These are phyloP conservation scores for Aspergillus alliaceus DNA, from an alignment of 2,329 filamentous ascomycete species.

Conservation along the genomic window DNA sequence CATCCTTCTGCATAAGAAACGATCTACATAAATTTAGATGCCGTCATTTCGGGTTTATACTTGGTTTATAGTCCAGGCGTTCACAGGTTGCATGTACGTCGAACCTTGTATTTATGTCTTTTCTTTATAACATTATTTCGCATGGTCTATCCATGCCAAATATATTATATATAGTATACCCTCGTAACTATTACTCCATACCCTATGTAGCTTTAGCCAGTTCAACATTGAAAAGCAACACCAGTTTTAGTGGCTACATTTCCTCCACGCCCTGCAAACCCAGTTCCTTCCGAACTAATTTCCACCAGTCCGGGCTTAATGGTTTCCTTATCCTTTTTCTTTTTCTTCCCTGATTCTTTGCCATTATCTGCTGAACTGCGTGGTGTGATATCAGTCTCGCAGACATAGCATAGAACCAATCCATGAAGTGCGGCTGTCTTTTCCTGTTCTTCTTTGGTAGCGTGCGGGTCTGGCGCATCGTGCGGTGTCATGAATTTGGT, in stretches of 20 bases:
- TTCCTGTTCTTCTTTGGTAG: constrained; percentile 50
- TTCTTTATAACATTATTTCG: background rate
- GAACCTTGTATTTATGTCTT: constrained; percentile 2
- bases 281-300: constrained; percentile 83
- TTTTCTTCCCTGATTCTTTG: constrained; percentile 25
- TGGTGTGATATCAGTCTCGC: constrained; percentile 72
- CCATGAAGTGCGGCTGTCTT: constrained; percentile 38
- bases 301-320: constrained; percentile 73
- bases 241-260: constrained; percentile 78
- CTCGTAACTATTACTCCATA: background rate
- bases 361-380: constrained; percentile 28
- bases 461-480: constrained; percentile 60
- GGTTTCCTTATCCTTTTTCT: constrained; percentile 51
- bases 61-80: constrained; percentile 27
- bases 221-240: constrained; percentile 80
- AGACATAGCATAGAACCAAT: constrained; percentile 76
- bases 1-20: background rate
- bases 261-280: constrained; percentile 83
- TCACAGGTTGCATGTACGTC: constrained; percentile 12
- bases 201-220: background rate
- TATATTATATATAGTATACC: background rate
- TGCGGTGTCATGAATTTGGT: constrained; percentile 73
- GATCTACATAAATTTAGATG: constrained; percentile 3
- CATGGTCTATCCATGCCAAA: background rate
- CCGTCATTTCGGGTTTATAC: constrained; percentile 21